Evolutionary conservation across 257 asterid species (phyloP).

Genomic region (Fraxinus americana): DNA sequence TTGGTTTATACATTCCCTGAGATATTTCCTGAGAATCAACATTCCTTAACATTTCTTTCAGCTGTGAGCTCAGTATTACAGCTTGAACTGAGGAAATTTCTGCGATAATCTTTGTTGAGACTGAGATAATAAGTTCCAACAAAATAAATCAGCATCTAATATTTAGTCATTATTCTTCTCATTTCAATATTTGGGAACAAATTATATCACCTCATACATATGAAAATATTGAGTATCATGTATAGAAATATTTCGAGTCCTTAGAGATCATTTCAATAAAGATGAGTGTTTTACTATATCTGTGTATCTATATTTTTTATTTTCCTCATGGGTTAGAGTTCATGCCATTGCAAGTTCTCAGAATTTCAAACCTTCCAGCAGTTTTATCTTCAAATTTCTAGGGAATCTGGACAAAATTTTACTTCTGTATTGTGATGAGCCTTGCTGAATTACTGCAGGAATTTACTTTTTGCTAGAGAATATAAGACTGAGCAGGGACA

Average conservation of each 20-base stretch:
- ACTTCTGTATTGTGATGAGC: neutral
- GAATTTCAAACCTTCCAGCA: neutral
- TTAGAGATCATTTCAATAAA: neutral
- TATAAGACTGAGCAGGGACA: neutral
- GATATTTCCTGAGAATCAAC: slow-evolving; percentile 50
- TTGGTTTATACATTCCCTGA: slow-evolving; percentile 56
- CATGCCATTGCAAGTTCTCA: neutral
- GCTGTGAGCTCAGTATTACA: slow-evolving; percentile 77
- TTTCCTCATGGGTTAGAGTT: neutral
- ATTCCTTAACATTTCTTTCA: slow-evolving; percentile 69
- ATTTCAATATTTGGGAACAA: neutral
- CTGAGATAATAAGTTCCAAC: slow-evolving; percentile 34
- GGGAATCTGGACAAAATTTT: neutral
- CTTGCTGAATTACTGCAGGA: neutral
- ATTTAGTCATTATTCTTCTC: neutral
- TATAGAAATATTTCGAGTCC: neutral
- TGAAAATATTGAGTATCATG: neutral
- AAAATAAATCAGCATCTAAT: slow-evolving; percentile 3
- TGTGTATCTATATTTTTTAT: neutral
- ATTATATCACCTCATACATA: neutral
- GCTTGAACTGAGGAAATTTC: slow-evolving; percentile 76
- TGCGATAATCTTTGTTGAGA: slow-evolving; percentile 53
- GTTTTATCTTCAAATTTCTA: neutral
- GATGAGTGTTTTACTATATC: neutral
- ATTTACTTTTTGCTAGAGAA: neutral